Percentiles rank a stretch among this genome's conserved stretches.
Conservation (phyloP, 306 rosid genomes). For the Rosa chinensis region DNA sequence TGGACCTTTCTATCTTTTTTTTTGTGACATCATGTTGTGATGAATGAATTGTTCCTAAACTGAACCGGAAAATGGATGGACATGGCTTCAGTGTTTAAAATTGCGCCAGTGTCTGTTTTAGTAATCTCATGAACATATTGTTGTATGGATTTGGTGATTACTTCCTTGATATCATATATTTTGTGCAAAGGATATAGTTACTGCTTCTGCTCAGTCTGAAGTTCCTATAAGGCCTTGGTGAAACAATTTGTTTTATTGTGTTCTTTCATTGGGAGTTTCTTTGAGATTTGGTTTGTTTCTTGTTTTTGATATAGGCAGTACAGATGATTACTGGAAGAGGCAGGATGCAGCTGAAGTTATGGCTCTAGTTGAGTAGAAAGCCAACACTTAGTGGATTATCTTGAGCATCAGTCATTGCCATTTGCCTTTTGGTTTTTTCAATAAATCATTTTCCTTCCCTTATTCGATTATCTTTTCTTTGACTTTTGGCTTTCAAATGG, state of each 20-base stretch:
- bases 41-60: neutral
- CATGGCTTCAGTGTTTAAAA: too few species aligned
- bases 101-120: neutral
- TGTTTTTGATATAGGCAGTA: slow-evolving; percentile 65
- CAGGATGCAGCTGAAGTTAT: slow-evolving; percentile 88
- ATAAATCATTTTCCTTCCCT: neutral
- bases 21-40: neutral
- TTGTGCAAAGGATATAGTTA: neutral
- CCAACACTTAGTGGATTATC: slow-evolving; percentile 4
- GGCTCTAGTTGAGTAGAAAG: slow-evolving; percentile 61
- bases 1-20: neutral
- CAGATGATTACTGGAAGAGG: slow-evolving; percentile 95
- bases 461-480: neutral
- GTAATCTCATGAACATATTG: neutral
- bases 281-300: slow-evolving; percentile 13
- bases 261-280: slow-evolving; percentile 14
- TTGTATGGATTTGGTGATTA: neutral
- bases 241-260: neutral
- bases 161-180: neutral
- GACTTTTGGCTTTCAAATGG: neutral
- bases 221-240: neutral
- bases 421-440: neutral
- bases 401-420: slow-evolving; percentile 19
- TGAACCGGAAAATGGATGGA: neutral
- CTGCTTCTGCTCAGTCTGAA: neutral